Evolutionary conservation across 2,329 filamentous ascomycete species (phyloP).

Genomic region (Diaporthe humulicola): DNA sequence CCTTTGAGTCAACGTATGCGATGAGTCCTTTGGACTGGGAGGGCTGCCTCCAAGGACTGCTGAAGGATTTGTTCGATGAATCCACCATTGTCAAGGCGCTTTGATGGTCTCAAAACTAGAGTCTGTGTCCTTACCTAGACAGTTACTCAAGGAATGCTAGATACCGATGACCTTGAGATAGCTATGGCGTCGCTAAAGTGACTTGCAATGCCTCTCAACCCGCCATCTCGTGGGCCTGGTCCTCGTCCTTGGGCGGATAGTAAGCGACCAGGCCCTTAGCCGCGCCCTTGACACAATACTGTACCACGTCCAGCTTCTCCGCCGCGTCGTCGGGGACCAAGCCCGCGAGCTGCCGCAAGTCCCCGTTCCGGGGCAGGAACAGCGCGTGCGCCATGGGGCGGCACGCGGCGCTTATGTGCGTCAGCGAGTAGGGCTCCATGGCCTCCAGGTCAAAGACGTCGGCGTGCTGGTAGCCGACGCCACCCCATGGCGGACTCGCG

Average conservation of each 20-base stretch:
- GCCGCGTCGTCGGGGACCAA: constrained; percentile 56
- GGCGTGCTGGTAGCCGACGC: constrained; percentile 67
- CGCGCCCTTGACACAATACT: constrained; percentile 92
- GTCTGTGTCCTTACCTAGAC: not conserved
- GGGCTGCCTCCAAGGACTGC: constrained; percentile 71
- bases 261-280: constrained; percentile 85
- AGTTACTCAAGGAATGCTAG: constrained; percentile 5
- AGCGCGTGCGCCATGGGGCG: constrained; percentile 74
- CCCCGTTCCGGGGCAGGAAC: constrained; percentile 87
- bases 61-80: constrained; percentile 86
- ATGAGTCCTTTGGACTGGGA: constrained; percentile 79
- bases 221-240: not conserved
- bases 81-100: constrained; percentile 73
- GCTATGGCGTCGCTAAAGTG: not conserved
- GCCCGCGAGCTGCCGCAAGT: constrained; percentile 82
- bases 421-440: constrained; percentile 92
- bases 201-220: not conserved
- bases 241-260: constrained; percentile 55
- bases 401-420: constrained; percentile 73
- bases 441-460: constrained; percentile 87
- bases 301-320: constrained; percentile 78
- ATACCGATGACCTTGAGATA: not conserved
- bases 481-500: constrained; percentile 72
- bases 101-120: constrained; percentile 47
- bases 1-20: constrained; percentile 92